phyloP scores from a whole-genome alignment of 1,284 basidiomycete genomes.

The Trametes polyzona region DNA sequence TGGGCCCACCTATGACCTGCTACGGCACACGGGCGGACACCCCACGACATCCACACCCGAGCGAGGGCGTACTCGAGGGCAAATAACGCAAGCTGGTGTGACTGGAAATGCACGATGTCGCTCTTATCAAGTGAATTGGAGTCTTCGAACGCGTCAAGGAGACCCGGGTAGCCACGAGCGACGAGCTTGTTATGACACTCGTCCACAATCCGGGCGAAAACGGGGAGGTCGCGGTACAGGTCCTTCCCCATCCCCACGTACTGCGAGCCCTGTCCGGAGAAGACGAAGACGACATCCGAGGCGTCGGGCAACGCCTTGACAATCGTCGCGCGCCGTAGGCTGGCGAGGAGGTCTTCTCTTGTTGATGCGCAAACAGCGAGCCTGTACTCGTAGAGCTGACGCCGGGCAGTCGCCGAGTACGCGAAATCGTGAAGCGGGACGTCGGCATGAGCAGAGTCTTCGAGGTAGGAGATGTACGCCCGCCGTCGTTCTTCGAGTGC shows the following conservation, averaged over 20 bases:
- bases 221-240: conserved; percentile 51
- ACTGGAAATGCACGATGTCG: conserved; percentile 44
- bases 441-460: conserved; percentile 30
- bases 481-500: conserved; percentile 52
- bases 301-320: conserved; percentile 33
- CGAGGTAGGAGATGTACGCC: conserved; percentile 52
- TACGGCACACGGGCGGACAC: conserved; percentile 56
- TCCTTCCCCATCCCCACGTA: conserved; percentile 64
- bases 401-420: conserved; percentile 67
- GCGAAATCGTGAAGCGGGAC: conserved; percentile 52
- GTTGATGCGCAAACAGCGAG: conserved; percentile 49
- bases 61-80: conserved; percentile 64
- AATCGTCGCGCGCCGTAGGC: conserved; percentile 42
- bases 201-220: conserved; percentile 56
- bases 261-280: conserved; percentile 73
- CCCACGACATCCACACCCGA: conserved; percentile 68
- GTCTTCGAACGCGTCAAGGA: conserved; percentile 48
- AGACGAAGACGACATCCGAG: conserved; percentile 61
- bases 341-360: conserved; percentile 48
- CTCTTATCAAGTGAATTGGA: conserved; percentile 22
- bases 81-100: conserved; percentile 59
- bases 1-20: conserved; percentile 65
- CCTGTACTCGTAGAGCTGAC: conserved; percentile 58
- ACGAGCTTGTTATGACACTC: conserved; percentile 57
- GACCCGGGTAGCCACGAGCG: conserved; percentile 52